phyloP scores from a whole-genome alignment of 768 basidiomycete species.

The Psilocybe tampanensis region DNA sequence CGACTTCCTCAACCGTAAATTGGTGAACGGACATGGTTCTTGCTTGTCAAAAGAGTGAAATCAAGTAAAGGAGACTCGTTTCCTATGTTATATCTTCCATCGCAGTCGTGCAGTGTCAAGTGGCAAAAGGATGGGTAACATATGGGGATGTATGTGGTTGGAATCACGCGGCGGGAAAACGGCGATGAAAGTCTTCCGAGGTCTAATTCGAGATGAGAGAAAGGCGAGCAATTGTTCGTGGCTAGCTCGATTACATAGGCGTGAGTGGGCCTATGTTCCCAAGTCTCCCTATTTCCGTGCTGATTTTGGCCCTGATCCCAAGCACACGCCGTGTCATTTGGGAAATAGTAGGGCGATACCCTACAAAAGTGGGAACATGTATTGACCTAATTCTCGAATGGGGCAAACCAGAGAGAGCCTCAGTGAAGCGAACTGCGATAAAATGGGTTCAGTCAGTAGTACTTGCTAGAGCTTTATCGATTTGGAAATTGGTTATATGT shows the following conservation, averaged over 20 bases:
- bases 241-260: neutral
- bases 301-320: too few relatives aligned
- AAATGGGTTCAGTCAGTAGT: too few relatives aligned
- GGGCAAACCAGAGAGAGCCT: too few relatives aligned
- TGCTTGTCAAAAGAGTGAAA: neutral
- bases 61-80: neutral
- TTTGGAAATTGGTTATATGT: too few relatives aligned
- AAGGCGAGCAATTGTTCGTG: neutral
- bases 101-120: neutral
- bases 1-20: slow-evolving; percentile 1
- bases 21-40: neutral
- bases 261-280: too few relatives aligned
- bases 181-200: slow-evolving; percentile 6
- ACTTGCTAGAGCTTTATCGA: too few relatives aligned
- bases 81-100: slow-evolving; percentile 2
- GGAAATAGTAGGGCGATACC: too few relatives aligned
- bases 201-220: slow-evolving; percentile 1
- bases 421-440: too few relatives aligned
- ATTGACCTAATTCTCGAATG: too few relatives aligned
- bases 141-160: neutral
- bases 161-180: neutral
- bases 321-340: too few relatives aligned
- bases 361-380: too few relatives aligned
- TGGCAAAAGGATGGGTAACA: neutral
- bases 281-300: too few relatives aligned